Evolutionary conservation across 352 stramenopile species (phyloP), one percentile per base, ranked within the genome.

Genomic region (Phytophthora citricola): DNA sequence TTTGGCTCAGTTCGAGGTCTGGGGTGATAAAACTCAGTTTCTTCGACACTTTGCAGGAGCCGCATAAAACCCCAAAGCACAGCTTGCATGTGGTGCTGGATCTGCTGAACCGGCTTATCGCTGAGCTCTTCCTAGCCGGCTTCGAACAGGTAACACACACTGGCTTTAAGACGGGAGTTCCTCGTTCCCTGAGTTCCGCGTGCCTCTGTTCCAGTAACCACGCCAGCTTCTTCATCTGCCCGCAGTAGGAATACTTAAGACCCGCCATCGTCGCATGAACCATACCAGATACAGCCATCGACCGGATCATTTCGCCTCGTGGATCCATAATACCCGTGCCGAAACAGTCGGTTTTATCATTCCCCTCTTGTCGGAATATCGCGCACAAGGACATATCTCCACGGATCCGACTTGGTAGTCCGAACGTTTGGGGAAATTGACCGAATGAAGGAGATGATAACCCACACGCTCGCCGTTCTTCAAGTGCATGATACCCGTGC

Each of bases 351-450:
- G 48, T 55, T 44, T 34, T 32, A 55, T 55, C 34, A 45, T 11
- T 17, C 20, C 34, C 48, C 26, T 58, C 47, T 24, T 70, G 54
- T 22, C 55, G 61, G 50, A 73, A 83, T 26, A 83, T 47, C 5
- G 34, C 64, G 49, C 66, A 79, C 26, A 79, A 62, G 15, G 75
- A 83, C 36, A 83, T 71, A 66, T 78, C 76, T 29, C 71, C 75
- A 3, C 75, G 70, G n/a, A 70, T 48, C 22, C 66, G 63, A 36
- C 26, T 56, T 9, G 63, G 63, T 14, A 65, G 47, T 10, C 66
- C 58, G 5, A 65, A 62, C 1, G 48, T 59, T 29, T 70, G 63
- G 6, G 55, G 20, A 70, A 70, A 41, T 43, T 53, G 15, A 70
- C 63, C 3, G 63, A 70, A 56, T 70, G 55, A 12, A 66, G 7